Evolutionary conservation across 2,329 filamentous ascomycete genomes (phyloP).

Genomic region (Ophiocordyceps polyrhachis-furcata): DNA sequence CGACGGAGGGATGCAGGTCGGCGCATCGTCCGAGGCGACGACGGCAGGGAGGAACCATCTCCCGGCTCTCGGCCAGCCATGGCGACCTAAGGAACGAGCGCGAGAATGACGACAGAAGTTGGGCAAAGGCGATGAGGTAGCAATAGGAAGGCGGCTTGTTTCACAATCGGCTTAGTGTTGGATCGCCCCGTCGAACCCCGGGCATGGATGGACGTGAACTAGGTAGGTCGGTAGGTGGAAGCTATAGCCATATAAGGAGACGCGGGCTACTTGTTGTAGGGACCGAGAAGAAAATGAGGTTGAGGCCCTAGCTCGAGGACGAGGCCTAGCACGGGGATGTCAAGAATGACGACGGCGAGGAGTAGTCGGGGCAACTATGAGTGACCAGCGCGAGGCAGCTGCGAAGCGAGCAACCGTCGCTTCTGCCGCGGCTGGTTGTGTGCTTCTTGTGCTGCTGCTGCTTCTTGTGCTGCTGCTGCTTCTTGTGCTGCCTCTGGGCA

Average conservation of each 20-base stretch:
- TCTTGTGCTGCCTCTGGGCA: not conserved
- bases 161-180: not conserved
- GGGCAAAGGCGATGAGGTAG: not conserved
- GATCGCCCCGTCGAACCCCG: not conserved
- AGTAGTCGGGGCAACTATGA: not conserved
- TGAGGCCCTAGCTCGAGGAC: not conserved
- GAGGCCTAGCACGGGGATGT: not conserved
- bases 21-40: conserved; percentile 14
- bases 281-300: not conserved
- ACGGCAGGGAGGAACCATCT: conserved; percentile 11
- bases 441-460: not conserved
- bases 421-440: not conserved
- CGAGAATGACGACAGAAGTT: not conserved
- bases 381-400: not conserved
- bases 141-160: not conserved
- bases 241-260: not conserved
- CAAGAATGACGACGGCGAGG: not conserved
- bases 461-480: not conserved
- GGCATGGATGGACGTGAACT: not conserved
- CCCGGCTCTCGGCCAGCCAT: conserved; percentile 15
- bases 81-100: not conserved
- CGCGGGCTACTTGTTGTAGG: not conserved
- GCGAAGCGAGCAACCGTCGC: not conserved
- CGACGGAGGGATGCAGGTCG: conserved; percentile 10
- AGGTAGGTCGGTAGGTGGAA: not conserved